Percentiles rank a stretch among this genome's conserved stretches.
phyloP scores from a whole-genome alignment of 1,284 basidiomycete genomes.

The Apiotrichum siamense region DNA sequence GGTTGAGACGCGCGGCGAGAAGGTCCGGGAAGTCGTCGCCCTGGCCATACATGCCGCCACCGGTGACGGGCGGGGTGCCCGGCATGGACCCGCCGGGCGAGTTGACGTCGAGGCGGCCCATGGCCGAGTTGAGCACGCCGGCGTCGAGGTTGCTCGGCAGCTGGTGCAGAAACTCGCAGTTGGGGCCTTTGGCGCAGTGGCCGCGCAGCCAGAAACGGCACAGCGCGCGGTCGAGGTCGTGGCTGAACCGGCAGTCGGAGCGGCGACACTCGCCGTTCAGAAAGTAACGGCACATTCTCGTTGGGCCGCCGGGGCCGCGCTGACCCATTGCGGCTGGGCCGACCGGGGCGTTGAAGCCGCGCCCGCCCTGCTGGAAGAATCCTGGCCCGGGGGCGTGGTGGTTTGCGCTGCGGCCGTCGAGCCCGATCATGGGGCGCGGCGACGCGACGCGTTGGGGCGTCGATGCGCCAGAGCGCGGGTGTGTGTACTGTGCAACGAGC shows the following conservation, averaged over 20 bases:
- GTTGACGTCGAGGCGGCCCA: conserved; percentile 59
- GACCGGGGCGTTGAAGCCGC: conserved; percentile 26
- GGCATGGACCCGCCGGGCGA: conserved; percentile 47
- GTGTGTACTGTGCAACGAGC: conserved; percentile 64
- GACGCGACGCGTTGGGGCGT: conserved; percentile 40
- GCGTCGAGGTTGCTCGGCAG: conserved; percentile 58
- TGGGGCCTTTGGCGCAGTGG: conserved; percentile 88
- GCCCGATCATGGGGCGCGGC: conserved; percentile 31
- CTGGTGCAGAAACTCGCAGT: conserved; percentile 70
- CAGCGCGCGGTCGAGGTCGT: conserved; percentile 83
- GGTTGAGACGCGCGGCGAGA: conserved; percentile 45
- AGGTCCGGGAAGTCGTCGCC: conserved; percentile 81
- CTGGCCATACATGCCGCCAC: conserved; percentile 28
- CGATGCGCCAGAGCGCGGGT: conserved; percentile 40
- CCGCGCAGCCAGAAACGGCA: conserved; percentile 98
- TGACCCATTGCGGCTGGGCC: conserved; percentile 32
- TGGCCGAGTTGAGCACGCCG: conserved; percentile 54
- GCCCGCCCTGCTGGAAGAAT: conserved; percentile 42
- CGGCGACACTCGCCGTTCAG: conserved; percentile 91
- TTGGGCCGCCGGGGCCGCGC: conserved; percentile 43
- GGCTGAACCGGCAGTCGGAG: conserved; percentile 93
- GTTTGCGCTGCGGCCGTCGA: conserved; percentile 22
- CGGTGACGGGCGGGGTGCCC: conserved; percentile 23
- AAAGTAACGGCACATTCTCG: conserved; percentile 85
- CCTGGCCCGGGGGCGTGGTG: conserved; percentile 31